These are phyloP conservation scores for Carnegiea gigantea DNA, from an alignment of 179 eudicot species.

Conservation along the genomic window DNA sequence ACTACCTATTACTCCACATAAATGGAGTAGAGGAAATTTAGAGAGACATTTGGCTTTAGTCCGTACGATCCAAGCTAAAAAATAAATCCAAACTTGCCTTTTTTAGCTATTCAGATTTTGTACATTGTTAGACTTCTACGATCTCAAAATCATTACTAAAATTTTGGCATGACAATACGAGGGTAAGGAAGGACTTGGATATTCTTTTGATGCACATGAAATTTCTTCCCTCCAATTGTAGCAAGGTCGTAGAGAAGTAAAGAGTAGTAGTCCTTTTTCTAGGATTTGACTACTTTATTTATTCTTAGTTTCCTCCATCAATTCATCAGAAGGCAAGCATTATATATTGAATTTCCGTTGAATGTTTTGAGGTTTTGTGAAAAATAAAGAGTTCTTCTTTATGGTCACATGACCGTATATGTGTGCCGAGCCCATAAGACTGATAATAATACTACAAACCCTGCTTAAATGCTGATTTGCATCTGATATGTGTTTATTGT, in stretches of 20 bases:
- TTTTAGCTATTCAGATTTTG: no score
- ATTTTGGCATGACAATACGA: neutral
- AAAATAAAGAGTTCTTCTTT: neutral
- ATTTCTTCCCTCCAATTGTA: neutral
- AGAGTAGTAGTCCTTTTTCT: neutral
- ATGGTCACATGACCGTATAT: neutral
- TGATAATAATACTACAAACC: neutral
- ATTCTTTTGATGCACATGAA: neutral
- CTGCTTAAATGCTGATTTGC: neutral
- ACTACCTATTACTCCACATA: no score
- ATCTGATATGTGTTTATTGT: slow-evolving; percentile 18
- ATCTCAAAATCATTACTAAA: neutral
- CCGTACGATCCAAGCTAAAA: no score
- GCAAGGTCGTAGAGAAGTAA: neutral
- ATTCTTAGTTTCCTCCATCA: neutral
- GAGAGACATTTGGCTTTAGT: no score
- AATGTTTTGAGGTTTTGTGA: slow-evolving; percentile 1
- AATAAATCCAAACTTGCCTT: no score
- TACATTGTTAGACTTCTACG: neutral
- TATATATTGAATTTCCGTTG: neutral
- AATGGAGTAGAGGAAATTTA: no score
- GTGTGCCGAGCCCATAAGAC: neutral
- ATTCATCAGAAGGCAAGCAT: neutral
- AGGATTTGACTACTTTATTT: neutral
- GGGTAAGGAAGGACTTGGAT: neutral